Percentiles rank a stretch among this genome's conserved stretches.
Conservation (phyloP, 306 rosid species). For the Fragaria ananassa region DNA sequence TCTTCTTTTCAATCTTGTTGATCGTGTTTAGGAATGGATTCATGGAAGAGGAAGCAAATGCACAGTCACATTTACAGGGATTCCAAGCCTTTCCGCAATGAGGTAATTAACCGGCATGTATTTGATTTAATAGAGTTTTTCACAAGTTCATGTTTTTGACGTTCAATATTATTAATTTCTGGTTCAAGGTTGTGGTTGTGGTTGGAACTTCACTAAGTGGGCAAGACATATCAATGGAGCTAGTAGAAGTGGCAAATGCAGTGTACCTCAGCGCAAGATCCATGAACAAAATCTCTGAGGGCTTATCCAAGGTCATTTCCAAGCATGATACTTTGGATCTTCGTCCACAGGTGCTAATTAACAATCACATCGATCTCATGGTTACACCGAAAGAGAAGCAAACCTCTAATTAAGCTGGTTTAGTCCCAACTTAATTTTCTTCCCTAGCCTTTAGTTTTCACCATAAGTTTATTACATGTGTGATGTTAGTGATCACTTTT, state of each 20-base stretch:
- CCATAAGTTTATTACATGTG: not conserved
- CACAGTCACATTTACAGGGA: constrained; percentile 83
- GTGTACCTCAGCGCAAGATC: constrained; percentile 70
- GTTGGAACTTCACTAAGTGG: constrained; percentile 85
- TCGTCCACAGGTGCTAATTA: constrained; percentile 68
- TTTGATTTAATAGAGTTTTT: too few species aligned
- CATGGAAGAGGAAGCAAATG: constrained; percentile 84
- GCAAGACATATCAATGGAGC: constrained; percentile 83
- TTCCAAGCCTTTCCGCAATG: constrained; percentile 67
- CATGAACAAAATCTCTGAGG: constrained; percentile 43
- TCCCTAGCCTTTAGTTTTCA: too few species aligned
- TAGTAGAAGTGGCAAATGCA: constrained; percentile 72
- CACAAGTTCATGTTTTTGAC: too few species aligned
- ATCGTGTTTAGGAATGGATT: constrained; percentile 61
- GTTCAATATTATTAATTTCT: not conserved
- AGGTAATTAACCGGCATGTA: constrained; percentile 35
- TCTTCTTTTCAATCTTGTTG: constrained; percentile 5
- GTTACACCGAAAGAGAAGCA: not conserved
- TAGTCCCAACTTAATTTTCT: too few species aligned
- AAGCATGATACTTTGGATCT: constrained; percentile 65
- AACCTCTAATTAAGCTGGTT: not conserved
- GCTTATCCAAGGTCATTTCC: constrained; percentile 74
- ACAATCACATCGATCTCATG: not conserved
- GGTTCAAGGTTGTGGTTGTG: constrained; percentile 63
- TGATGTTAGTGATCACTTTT: not conserved